Evolutionary conservation across 169 alveolate species (phyloP), one percentile per base, ranked within the genome.

Genomic region (Plasmodium inui): DNA sequence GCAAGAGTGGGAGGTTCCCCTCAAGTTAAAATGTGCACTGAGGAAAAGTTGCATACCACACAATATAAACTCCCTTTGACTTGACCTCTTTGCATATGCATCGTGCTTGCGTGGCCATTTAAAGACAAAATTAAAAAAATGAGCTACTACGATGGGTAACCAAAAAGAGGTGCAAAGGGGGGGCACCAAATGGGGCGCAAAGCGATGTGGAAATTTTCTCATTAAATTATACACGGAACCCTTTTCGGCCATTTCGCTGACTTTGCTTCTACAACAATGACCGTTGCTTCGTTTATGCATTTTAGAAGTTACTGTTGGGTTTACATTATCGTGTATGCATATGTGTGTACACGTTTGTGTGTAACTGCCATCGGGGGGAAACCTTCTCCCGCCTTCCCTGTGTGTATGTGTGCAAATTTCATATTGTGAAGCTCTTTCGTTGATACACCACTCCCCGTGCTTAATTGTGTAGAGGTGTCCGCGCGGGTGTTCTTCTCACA

Each of bases 61-160:
- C 19, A 50, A 50, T 12, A 50, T 50, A 50, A 14, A 50, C 61
- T 2, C 61, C 61, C 26, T 50, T 50, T 17, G 22, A 67, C 37
- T 19, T 67, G 39, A n/a, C 37, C 37, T 9, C 76, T 7, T 67
- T 67, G 10, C 37, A 67, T 12, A 28, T 67, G 37, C 76, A 67
- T 28, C 22, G n/a, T 26, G 9, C 39, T 9, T 67, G 76, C 37
- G 76, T 67, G 30, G 22, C 2, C 30, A 67, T 67, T 67, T 5
- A 67, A 67, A 67, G 5, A 67, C 39, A 67, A 26, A 67, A 8
- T 26, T 67, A 67, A 26, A 67, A 22, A 67, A 67, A 67, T 67
- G 76, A 67, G 76, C 37, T 22, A 28, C 76, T 67, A 67, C 22
- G 37, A 67, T 67, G 76, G 76, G 76, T 67, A 67, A 67, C 76